Base-by-base conservation (phyloP, 1,284 basidiomycete species). In the Pseudozyma flocculosa region DNA sequence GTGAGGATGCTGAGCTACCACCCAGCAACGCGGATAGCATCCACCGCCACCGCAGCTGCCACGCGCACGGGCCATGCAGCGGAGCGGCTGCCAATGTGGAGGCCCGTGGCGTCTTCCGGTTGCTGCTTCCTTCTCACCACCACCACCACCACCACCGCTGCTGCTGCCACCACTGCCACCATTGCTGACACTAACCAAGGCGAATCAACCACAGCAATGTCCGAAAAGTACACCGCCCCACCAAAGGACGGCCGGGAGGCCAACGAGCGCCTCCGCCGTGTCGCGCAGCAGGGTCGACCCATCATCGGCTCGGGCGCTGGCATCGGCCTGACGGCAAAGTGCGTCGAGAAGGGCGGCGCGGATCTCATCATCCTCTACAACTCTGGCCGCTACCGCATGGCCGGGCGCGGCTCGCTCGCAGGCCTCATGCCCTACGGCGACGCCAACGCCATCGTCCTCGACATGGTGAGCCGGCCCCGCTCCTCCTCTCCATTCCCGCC, bases 381-480 rank as follows among this genome's bases (percentile, higher is more conserved):
- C 45, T 60, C 57, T 9, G 61, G 61, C 13, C 40, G 61, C 7
- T 64, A 60, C 40, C 56, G 61, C 21, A 64, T 64, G 61, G 54
- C 56, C 10, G 61, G 61, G 2, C 21, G 61, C 23, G 61, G 61
- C 18, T 60, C 57, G 10, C 23, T 64, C 19, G 61, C 61, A 1
- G 61, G 61, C 2, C 24, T 64, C 18, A 64, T 64, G 61, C 61
- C 61, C 21, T 64, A 64, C 32, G 61, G 61, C 24, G 61, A 64
- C 45, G 61, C 61, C 14, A 61, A 64, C 18, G 57, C 57, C 17
- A 61, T 61, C 26, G 61, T 64, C 9, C 47, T 64, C 40, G 57
- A 60, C 21, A 60, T 64, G 56, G 40, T 41, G 19, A 41, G 40
- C 22, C 40, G 18, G n/a, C n/a, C n/a, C n/a, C n/a, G n/a, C n/a